phyloP scores from a whole-genome alignment of 495 filamentous ascomycete genomes.

The Patellaria atrata region DNA sequence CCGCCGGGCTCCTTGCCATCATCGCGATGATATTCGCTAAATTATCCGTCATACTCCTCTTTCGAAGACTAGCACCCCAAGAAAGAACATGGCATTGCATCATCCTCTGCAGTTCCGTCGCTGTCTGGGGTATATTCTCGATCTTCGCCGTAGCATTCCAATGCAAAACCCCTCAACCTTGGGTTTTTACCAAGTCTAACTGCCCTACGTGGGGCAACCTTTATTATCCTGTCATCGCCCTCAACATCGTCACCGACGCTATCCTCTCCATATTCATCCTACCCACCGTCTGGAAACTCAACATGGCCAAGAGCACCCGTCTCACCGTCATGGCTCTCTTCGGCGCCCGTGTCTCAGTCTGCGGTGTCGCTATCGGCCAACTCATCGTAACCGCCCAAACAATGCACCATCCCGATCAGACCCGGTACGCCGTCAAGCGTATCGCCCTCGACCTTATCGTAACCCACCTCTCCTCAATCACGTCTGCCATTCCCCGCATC shows the following conservation, averaged over 20 bases:
- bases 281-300: conserved; percentile 13
- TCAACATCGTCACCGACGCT: conserved; percentile 17
- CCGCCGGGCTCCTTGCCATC: conserved; percentile 10
- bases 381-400: no score
- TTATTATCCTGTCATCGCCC: conserved; percentile 14
- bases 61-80: conserved; percentile 13
- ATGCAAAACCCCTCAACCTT: conserved; percentile 14
- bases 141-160: conserved; percentile 17
- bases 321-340: conserved; percentile 13
- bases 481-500: conserved; percentile 1
- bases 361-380: no score
- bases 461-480: conserved; percentile 1
- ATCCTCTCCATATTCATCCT: conserved; percentile 15
- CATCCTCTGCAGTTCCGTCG: conserved; percentile 4
- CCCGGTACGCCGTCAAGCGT: conserved; percentile 4
- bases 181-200: conserved; percentile 6
- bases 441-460: background rate
- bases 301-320: conserved; percentile 10
- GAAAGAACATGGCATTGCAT: conserved; percentile 4
- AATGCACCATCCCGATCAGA: no score
- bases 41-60: conserved; percentile 14
- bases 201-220: conserved; percentile 14
- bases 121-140: conserved; percentile 15
- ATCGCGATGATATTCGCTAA: conserved; percentile 14
- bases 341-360: conserved; percentile 4